Evolutionary conservation across 1,139 yeast genomes (phyloP), one percentile per base, ranked within the genome.

Genomic region (Entelexis paramagnoliae): DNA sequence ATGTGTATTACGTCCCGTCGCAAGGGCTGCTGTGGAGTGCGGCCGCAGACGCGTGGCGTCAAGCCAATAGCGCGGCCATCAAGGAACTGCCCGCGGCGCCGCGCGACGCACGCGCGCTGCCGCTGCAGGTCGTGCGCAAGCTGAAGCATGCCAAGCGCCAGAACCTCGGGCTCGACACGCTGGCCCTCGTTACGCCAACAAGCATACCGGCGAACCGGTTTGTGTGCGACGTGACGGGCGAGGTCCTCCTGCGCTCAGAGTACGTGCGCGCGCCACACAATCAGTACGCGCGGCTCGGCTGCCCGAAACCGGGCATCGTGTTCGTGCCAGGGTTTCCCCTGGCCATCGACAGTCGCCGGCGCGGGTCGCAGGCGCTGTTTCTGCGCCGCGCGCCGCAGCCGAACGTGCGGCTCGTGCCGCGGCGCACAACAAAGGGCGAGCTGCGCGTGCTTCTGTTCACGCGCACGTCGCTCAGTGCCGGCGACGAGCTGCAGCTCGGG

Each of bases 241-340:
- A 85, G 57, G 66, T 88, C 6, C 82, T 80, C 60, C 71, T 77
- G 48, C 80, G 80, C 57, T 72, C 73, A 22, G 77, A 76, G 59
- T 89, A 88, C 64, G 73, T 77, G 33, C 64, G 67, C 8, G 85
- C 86, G 59, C 73, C 78, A 10, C 71, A 80, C 50, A 91, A 89
- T 64, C 95, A 87, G 63, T 89, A 87, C 64, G 68, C 79, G 55
- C 66, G 76, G n/a, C 79, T 88, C 77, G 96, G 96, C 0, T 79
- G 87, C 17, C 81, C 94, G 13, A 88, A 88, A 62, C 91, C 93
- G 1, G 79, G 79, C 52, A 95, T 86, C 1, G 66, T 81, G 60
- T 68, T 76, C 62, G 70, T 75, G 65, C 72, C 80, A 20, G 61
- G 59, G 0, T 51, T 75, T 50, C 82, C 83, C 0, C 60, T 91